A percentile compares a stretch with the other conserved stretches of the same genome.
Conservation (phyloP, 495 filamentous ascomycete genomes). For the Lophiotrema nucula region DNA sequence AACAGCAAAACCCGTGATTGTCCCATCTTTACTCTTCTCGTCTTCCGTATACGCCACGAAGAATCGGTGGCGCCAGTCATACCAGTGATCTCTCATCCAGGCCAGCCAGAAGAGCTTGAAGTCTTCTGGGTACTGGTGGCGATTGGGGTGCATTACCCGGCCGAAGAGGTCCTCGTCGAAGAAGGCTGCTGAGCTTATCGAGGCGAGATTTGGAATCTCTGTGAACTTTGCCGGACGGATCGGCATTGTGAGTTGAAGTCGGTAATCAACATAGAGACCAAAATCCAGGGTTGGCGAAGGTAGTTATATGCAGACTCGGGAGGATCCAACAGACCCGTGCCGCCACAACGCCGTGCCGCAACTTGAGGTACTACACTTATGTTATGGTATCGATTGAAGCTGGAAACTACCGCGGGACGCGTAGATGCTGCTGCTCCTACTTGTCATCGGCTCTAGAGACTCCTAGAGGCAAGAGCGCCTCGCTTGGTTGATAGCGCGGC, state of each 20-base stretch:
- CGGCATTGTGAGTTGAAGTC: conserved; percentile 10
- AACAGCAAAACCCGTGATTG: conserved; percentile 18
- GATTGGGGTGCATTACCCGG: conserved; percentile 23
- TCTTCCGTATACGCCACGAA: conserved; percentile 2
- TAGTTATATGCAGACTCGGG: too few species aligned
- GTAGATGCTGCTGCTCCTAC: too few species aligned
- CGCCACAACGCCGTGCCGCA: too few species aligned
- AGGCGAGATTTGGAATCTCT: conserved; percentile 8
- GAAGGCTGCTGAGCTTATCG: conserved; percentile 7
- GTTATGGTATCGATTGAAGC: too few species aligned
- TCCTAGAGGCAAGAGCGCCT: too few species aligned
- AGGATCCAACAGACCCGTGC: too few species aligned
- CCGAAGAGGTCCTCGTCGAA: conserved; percentile 30
- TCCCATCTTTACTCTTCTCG: conserved; percentile 17
- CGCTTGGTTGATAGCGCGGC: too few species aligned
- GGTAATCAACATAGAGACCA: too few species aligned
- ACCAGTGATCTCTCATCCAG: conserved; percentile 9
- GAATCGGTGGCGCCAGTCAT: conserved; percentile 11
- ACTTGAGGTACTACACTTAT: too few species aligned
- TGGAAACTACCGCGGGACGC: too few species aligned
- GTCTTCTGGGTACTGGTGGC: conserved; percentile 22
- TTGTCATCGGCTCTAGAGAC: too few species aligned
- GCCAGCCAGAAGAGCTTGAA: conserved; percentile 3
- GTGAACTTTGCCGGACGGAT: conserved; percentile 16
- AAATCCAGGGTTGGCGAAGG: not conserved